Base-by-base conservation (phyloP, 176 grass and related monocot species). In the Phoenix dactylifera region DNA sequence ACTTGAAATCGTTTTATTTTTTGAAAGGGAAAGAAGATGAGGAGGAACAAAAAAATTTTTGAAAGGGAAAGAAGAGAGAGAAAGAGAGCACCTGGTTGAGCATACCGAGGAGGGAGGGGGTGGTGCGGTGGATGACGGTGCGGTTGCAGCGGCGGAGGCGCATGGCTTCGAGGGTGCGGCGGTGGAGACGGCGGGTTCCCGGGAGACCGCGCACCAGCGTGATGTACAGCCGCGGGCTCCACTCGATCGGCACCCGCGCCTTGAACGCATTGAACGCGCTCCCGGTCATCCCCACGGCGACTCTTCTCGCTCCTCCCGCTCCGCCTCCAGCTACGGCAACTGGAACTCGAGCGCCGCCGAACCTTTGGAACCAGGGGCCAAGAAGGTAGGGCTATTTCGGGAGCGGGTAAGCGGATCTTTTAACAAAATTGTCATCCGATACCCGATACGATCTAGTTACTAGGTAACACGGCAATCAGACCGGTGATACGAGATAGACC, bases 101-200 rank as follows among this genome's bases (percentile, higher is more conserved):
- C 91, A 96, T 96, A 0, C 91, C 91, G 50, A 96, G 86, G 23
- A 96, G 80, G 39, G 91, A 96, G 5, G 91, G 91, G 20, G 91
- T 96, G 64, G 77, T 96, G 49, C 83, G 86, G 74, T 96, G 91
- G 50, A 79, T 76, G 23, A 96, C 91, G 60, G 86, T 96, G 55
- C 83, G 83, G 77, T 96, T 59, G 83, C 83, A 96, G 50, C 83
- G 75, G 64, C 91, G 91, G 80, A 96, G 91, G 52, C 91, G 80
- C 91, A 96, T 96, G 68, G 91, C 91, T 68, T 90, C 91, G 7
- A 96, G 86, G 52, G 91, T 96, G 63, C 86, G 91, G 64, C 91
- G 86, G 83, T 95, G 91, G 68, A 90, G 91, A 52, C 68, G 80
- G 5, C 86, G 86, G 32, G 91, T 95, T 5, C 91, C 91, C 0